Evolutionary conservation across 208 protist genomes (phyloP).

Genomic region (Leptomonas seymouri): DNA sequence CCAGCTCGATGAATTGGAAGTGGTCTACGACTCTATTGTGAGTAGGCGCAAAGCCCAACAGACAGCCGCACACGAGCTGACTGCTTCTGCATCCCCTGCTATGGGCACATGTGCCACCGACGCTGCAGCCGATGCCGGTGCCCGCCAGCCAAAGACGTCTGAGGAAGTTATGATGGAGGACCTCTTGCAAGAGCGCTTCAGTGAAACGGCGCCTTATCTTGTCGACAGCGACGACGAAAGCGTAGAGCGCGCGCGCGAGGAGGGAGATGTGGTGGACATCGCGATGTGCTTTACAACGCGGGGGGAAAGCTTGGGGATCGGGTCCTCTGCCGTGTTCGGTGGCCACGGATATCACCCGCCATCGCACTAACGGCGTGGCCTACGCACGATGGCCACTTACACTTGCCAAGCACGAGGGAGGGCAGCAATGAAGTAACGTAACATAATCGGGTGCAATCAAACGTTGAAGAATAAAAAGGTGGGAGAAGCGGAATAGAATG

Average conservation of each 20-base stretch:
- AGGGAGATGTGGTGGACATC: slow-evolving; percentile 44
- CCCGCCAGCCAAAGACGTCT: slow-evolving; percentile 16
- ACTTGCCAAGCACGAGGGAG: too few species aligned
- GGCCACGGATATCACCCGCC: slow-evolving; percentile 73
- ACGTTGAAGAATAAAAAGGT: too few species aligned
- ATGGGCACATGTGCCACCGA: too few species aligned
- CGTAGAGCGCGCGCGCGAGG: slow-evolving; percentile 1
- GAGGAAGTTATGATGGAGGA: slow-evolving; percentile 70
- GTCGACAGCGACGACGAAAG: slow-evolving; percentile 31
- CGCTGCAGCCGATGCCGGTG: background rate
- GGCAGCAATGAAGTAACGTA: too few species aligned
- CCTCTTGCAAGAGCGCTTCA: slow-evolving; percentile 64
- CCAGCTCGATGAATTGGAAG: slow-evolving; percentile 71
- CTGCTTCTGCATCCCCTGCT: too few species aligned
- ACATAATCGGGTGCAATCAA: too few species aligned
- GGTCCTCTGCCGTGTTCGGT: slow-evolving; percentile 66
- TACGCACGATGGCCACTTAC: too few species aligned
- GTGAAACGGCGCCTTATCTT: slow-evolving; percentile 32
- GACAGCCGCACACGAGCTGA: background rate
- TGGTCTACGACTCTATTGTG: slow-evolving; percentile 47
- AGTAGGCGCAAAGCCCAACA: slow-evolving; percentile 18
- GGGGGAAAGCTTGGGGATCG: slow-evolving; percentile 72
- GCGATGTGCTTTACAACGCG: slow-evolving; percentile 78
- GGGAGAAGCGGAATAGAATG: too few species aligned
- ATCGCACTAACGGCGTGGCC: too few species aligned